Percentiles rank a stretch among this genome's conserved stretches.
Conservation (phyloP, 192 early-diverging fungal species). For the Coemansia sp. region DNA sequence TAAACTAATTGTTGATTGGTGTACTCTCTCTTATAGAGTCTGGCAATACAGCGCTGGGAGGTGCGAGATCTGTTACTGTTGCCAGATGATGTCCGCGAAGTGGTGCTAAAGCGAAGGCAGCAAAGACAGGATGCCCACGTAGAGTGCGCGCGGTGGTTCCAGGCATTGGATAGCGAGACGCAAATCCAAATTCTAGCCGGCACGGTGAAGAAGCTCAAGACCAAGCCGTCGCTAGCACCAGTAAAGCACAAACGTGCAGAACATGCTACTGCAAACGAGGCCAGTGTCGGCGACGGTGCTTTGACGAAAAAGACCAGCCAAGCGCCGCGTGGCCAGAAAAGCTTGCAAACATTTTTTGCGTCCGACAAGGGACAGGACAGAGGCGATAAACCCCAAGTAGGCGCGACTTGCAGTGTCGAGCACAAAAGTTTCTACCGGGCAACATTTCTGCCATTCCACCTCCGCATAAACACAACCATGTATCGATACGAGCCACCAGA, state of each 20-base stretch:
- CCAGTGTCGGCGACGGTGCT: neutral
- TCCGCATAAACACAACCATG: conserved; percentile 35
- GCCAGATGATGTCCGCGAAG: conserved; percentile 29
- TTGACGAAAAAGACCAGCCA: conserved; percentile 10
- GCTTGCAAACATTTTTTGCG: conserved; percentile 49
- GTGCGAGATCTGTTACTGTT: conserved; percentile 31
- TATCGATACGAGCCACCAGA: conserved; percentile 23
- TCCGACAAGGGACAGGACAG: conserved; percentile 9
- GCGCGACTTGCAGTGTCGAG: neutral
- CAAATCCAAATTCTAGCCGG: conserved; percentile 29
- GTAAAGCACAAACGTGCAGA: neutral
- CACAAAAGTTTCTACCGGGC: conserved; percentile 31
- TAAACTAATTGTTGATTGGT: neutral
- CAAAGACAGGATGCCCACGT: conserved; percentile 16
- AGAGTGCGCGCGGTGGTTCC: conserved; percentile 38
- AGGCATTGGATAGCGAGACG: conserved; percentile 16
- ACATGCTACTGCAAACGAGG: neutral
- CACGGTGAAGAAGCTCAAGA: conserved; percentile 30
- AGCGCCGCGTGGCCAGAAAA: conserved; percentile 33
- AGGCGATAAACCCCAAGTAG: neutral
- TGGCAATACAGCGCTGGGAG: conserved; percentile 52
- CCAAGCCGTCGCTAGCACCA: neutral
- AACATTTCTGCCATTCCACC: conserved; percentile 46
- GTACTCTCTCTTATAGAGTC: conserved; percentile 6
- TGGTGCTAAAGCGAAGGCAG: conserved; percentile 28